phyloP scores from a whole-genome alignment of 192 early-diverging fungal genomes.

The Backusella circina region DNA sequence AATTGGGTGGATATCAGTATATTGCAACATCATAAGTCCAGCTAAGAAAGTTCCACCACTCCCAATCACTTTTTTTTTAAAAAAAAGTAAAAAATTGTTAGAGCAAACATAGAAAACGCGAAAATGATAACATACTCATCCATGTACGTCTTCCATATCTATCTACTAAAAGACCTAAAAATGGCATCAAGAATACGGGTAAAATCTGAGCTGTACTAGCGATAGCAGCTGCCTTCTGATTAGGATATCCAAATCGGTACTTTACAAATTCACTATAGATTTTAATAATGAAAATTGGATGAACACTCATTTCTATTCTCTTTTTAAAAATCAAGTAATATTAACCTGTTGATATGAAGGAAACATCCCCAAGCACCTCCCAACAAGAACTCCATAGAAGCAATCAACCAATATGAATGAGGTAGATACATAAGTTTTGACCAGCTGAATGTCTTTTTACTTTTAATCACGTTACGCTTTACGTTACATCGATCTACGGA shows the following conservation, averaged over 20 bases:
- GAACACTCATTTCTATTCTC: neutral
- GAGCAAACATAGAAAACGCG: neutral
- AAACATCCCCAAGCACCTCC: constrained; percentile 64
- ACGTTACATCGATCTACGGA: constrained; percentile 23
- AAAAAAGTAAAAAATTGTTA: neutral
- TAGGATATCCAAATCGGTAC: constrained; percentile 56
- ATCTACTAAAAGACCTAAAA: constrained; percentile 70
- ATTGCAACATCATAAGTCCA: constrained; percentile 38
- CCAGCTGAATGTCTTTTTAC: constrained; percentile 54
- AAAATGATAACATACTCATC: constrained; percentile 30
- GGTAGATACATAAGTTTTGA: constrained; percentile 53
- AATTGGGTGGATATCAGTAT: constrained; percentile 45
- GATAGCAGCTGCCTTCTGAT: constrained; percentile 57
- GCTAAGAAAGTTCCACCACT: constrained; percentile 12
- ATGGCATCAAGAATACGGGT: constrained; percentile 66
- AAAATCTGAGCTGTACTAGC: constrained; percentile 64
- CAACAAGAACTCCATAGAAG: constrained; percentile 51
- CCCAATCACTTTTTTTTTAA: constrained; percentile 19
- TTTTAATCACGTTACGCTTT: constrained; percentile 28
- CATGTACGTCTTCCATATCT: constrained; percentile 56
- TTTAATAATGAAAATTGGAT: neutral
- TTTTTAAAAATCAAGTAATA: neutral
- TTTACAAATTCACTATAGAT: constrained; percentile 67
- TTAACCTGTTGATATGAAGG: constrained; percentile 55
- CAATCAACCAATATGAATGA: constrained; percentile 56